These are phyloP conservation scores for Mortierella sp. DNA, from an alignment of 371 early-diverging fungal genomes.

Conservation along the genomic window DNA sequence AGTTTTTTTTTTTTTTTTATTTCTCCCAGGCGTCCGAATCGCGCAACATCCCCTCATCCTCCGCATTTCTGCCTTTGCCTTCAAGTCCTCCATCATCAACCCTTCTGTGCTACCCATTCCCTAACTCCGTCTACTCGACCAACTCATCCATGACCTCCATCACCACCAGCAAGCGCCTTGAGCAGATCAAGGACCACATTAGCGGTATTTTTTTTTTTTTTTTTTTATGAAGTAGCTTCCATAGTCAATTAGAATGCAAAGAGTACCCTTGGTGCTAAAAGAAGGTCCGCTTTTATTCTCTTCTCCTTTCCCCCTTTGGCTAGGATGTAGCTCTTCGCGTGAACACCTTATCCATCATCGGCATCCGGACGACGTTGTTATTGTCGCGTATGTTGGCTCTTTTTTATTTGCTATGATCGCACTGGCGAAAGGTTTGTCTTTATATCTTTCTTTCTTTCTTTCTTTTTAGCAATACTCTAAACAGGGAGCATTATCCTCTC, in stretches of 20 bases:
- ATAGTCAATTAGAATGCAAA: not conserved
- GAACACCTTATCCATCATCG: constrained; percentile 43
- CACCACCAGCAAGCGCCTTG: constrained; percentile 44
- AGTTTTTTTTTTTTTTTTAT: too few relatives aligned
- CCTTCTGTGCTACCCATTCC: not conserved
- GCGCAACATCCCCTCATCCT: too few relatives aligned
- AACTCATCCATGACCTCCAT: constrained; percentile 27
- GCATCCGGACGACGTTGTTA: constrained; percentile 84
- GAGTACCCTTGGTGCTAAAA: not conserved
- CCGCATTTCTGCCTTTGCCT: not conserved
- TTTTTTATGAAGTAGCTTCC: too few relatives aligned
- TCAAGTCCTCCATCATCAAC: not conserved
- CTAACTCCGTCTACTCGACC: not conserved
- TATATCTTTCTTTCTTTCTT: not conserved
- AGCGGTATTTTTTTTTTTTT: constrained; percentile 16
- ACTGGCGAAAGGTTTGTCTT: too few relatives aligned
- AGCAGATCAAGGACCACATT: constrained; percentile 51
- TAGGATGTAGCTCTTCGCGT: constrained; percentile 23
- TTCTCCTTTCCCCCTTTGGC: not conserved
- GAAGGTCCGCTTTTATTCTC: not conserved
- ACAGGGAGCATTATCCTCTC: too few relatives aligned
- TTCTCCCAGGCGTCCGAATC: too few relatives aligned
- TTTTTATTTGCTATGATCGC: not conserved
- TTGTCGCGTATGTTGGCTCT: constrained; percentile 63
- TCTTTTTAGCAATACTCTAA: not conserved